These are phyloP conservation scores for Cryptococcus sp. DNA, from an alignment of 1,284 basidiomycete species.

Conservation along the genomic window DNA sequence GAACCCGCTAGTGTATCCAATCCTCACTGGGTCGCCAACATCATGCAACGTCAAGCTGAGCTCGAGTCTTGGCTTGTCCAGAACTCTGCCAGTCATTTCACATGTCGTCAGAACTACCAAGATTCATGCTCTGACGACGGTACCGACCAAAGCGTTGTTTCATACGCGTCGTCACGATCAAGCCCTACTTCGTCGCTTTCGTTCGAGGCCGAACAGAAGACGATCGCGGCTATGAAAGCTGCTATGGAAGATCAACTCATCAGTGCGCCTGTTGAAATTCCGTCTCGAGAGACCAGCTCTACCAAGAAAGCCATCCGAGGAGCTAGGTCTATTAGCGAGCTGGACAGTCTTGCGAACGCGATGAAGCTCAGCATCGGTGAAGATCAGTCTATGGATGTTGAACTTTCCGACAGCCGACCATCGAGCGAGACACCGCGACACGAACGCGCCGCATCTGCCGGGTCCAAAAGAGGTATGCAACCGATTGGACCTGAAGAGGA, in stretches of 20 bases:
- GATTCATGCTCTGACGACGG: slow-evolving; percentile 21
- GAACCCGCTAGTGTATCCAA: slow-evolving; percentile 66
- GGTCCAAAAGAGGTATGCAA: slow-evolving; percentile 31
- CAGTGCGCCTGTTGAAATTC: background rate
- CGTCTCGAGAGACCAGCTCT: background rate
- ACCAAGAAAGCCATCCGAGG: slow-evolving; percentile 10
- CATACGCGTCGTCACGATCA: slow-evolving; percentile 14
- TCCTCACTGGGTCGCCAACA: slow-evolving; percentile 59
- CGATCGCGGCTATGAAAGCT: slow-evolving; percentile 26
- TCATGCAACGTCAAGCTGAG: slow-evolving; percentile 60
- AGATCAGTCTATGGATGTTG: slow-evolving; percentile 29
- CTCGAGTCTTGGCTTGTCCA: slow-evolving; percentile 37
- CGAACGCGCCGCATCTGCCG: slow-evolving; percentile 33
- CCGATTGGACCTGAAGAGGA: slow-evolving; percentile 28
- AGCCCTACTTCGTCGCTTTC: slow-evolving; percentile 16
- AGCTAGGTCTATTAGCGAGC: slow-evolving; percentile 18
- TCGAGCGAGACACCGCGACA: slow-evolving; percentile 13
- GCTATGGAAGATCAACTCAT: slow-evolving; percentile 38
- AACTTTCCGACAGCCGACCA: slow-evolving; percentile 9
- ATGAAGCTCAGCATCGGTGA: slow-evolving; percentile 27
- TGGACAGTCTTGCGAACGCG: slow-evolving; percentile 23
- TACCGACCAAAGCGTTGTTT: slow-evolving; percentile 11
- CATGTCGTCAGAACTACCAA: slow-evolving; percentile 11
- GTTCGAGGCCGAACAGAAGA: slow-evolving; percentile 16
- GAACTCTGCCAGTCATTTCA: slow-evolving; percentile 21